Evolutionary conservation across 805 yeast species (phyloP), one percentile per base, ranked within the genome.

Genomic region (Lachancea dasiensis): DNA sequence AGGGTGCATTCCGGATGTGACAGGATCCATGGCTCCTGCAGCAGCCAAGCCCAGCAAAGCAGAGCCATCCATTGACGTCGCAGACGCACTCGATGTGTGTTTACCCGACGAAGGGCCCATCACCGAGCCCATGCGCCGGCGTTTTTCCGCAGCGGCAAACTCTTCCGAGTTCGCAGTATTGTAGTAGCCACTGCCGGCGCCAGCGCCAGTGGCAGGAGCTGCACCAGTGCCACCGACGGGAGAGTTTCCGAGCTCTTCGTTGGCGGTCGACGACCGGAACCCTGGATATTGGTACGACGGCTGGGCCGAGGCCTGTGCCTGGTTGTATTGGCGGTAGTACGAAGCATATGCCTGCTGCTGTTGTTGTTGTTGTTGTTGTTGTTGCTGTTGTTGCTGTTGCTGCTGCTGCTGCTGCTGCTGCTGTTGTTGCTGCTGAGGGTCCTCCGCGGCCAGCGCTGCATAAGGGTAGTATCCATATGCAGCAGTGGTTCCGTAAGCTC

Each of bases 201-300:
- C n/a, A n/a, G n/a, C n/a, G n/a, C n/a, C n/a, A n/a, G n/a, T n/a
- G n/a, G n/a, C n/a, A n/a, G n/a, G n/a, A n/a, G n/a, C n/a, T n/a
- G n/a, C n/a, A n/a, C n/a, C n/a, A n/a, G n/a, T n/a, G n/a, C n/a
- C n/a, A 31, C 22, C 33, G 15, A 22, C 32, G 15, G 38, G 30
- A 22, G 38, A 28, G 33, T 22, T 35, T 20, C 22, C 9, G 7
- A 30, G 7, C 6, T 30, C 33, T 25, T 20, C 33, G 16, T 19
- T 11, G 23, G 14, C 25, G 3, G 22, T 25, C 21, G 33, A 15
- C 11, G 33, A 5, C 4, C 30, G 16, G 40, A 48, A 48, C 6
- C 52, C 52, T 7, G 52, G 52, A 22, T 46, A 48, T 30, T 45
- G 46, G 32, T 48, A 48, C 23, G 38, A 19, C 14, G 38, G 27